These are phyloP conservation scores for Lumnitzera littorea DNA, from an alignment of 345 rosid species.

Conservation along the genomic window DNA sequence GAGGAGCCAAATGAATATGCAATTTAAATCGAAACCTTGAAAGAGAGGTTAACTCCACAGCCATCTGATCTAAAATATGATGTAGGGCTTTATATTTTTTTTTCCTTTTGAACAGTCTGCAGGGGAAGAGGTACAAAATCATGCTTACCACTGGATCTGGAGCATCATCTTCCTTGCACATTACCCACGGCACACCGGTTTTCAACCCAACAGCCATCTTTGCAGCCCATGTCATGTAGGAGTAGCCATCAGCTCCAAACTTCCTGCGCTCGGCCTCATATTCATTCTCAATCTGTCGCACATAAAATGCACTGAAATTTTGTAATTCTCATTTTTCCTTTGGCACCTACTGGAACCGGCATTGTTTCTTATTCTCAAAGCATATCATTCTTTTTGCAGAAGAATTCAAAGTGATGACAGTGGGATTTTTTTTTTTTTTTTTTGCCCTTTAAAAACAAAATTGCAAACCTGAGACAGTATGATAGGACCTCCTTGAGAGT, in stretches of 20 bases:
- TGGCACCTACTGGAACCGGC: too few relatives aligned
- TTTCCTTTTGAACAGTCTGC: not conserved
- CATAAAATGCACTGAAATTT: too few relatives aligned
- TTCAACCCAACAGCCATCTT: slow-evolving; percentile 46
- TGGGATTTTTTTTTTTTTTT: too few relatives aligned
- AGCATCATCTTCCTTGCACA: slow-evolving; percentile 70
- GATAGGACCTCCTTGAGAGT: slow-evolving; percentile 43
- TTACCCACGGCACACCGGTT: slow-evolving; percentile 72
- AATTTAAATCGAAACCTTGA: too few relatives aligned
- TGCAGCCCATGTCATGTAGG: slow-evolving; percentile 64
- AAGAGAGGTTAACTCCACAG: too few relatives aligned
- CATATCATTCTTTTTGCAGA: too few relatives aligned
- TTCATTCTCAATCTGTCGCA: slow-evolving; percentile 57
- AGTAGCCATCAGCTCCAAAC: slow-evolving; percentile 43
- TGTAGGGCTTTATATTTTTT: not conserved
- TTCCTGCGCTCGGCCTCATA: slow-evolving; percentile 35
- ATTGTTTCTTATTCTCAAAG: too few relatives aligned
- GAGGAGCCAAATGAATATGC: too few relatives aligned
- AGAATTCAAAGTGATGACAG: too few relatives aligned
- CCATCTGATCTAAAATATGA: not conserved
- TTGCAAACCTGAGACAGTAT: slow-evolving; percentile 32
- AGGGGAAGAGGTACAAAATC: not conserved
- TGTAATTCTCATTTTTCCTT: too few relatives aligned
- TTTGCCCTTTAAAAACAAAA: not conserved
- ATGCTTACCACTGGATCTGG: slow-evolving; percentile 57